These are phyloP conservation scores for Cynanchum wilfordii DNA, from an alignment of 257 asterid species.

Conservation along the genomic window DNA sequence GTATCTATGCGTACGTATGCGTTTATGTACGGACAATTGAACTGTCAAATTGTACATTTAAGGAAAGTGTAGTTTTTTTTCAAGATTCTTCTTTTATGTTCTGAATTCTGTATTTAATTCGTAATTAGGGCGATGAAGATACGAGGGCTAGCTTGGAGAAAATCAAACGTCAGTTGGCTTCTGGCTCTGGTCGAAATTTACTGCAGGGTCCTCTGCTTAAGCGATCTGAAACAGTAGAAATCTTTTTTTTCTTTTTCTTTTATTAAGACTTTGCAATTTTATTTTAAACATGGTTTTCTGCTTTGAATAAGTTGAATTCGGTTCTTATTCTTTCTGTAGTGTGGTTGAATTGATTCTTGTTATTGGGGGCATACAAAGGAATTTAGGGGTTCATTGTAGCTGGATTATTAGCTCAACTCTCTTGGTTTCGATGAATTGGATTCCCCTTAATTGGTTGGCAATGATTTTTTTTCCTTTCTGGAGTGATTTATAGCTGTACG, in stretches of 20 bases:
- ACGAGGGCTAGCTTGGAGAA: constrained; percentile 91
- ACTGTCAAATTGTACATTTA: background rate
- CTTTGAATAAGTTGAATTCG: background rate
- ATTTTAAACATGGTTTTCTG: background rate
- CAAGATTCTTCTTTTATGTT: background rate
- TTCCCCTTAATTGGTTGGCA: background rate
- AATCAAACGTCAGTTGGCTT: constrained; percentile 95
- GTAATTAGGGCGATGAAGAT: constrained; percentile 63
- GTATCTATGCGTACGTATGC: background rate
- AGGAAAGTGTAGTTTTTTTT: background rate
- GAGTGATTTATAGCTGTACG: background rate
- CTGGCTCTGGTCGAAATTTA: constrained; percentile 86
- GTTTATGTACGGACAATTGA: background rate
- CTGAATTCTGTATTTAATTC: background rate
- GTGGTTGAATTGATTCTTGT: background rate
- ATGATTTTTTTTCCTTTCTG: background rate
- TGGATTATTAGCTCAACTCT: background rate
- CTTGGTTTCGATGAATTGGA: background rate
- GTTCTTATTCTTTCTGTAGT: background rate
- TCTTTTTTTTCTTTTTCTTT: background rate
- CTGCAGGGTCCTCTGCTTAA: constrained; percentile 95
- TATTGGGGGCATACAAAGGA: background rate
- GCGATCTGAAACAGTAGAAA: constrained; percentile 92
- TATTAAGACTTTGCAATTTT: too few relatives aligned
- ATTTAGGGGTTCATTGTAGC: background rate